These are phyloP conservation scores for Castanopsis chinensis DNA, from an alignment of 306 rosid genomes.

Conservation along the genomic window DNA sequence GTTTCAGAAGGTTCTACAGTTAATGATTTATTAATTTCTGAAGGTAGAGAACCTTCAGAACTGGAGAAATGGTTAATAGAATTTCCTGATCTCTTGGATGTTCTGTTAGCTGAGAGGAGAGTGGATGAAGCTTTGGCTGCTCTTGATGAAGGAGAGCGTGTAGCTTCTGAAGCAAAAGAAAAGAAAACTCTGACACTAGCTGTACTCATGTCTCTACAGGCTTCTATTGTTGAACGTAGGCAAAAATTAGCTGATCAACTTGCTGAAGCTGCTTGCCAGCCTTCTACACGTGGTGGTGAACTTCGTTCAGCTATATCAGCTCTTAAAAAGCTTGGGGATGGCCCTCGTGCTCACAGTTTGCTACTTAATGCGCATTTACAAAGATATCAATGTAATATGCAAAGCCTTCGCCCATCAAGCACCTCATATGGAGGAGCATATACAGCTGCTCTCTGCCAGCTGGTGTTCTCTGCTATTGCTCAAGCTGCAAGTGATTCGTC, in stretches of 20 bases:
- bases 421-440: slow-evolving; percentile 98
- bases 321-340: slow-evolving; percentile 94
- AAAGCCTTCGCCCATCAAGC: slow-evolving; percentile 91
- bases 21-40: slow-evolving; percentile 43
- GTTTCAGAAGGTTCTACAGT: slow-evolving; percentile 46
- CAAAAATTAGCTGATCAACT: slow-evolving; percentile 93
- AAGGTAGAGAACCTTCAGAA: slow-evolving; percentile 62
- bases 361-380: slow-evolving; percentile 86
- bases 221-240: slow-evolving; percentile 66
- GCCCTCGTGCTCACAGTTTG: slow-evolving; percentile 88
- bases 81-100: slow-evolving; percentile 93
- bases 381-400: slow-evolving; percentile 89
- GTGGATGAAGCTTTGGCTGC: slow-evolving; percentile 88
- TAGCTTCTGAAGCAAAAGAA: slow-evolving; percentile 72
- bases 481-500: slow-evolving; percentile 92
- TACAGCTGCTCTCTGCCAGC: slow-evolving; percentile 96
- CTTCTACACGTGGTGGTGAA: slow-evolving; percentile 91
- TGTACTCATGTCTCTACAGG: slow-evolving; percentile 58
- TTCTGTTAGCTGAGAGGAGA: slow-evolving; percentile 91
- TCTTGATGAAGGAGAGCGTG: slow-evolving; percentile 82
- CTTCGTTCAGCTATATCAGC: slow-evolving; percentile 89
- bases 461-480: slow-evolving; percentile 93
- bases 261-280: slow-evolving; percentile 99
- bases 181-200: slow-evolving; percentile 58
- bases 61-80: slow-evolving; percentile 86